phyloP scores from a whole-genome alignment of 2,329 filamentous ascomycete genomes.

The Coniochaeta sp. region DNA sequence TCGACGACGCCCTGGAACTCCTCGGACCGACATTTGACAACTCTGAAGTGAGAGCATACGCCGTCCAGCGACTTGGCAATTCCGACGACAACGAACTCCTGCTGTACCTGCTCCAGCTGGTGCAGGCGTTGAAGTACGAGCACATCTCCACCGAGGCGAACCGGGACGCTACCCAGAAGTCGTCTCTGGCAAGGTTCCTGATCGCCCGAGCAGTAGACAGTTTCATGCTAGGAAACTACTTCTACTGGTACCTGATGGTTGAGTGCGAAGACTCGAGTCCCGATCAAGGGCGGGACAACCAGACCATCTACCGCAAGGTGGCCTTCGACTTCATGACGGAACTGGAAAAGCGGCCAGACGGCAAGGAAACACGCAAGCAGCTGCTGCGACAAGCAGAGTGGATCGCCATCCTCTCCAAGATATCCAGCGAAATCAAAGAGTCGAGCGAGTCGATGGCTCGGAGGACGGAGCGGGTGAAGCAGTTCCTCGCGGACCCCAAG shows the following conservation, averaged over 20 bases:
- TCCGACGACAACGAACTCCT: slow-evolving; percentile 88
- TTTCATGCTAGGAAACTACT: slow-evolving; percentile 85
- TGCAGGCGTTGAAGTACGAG: slow-evolving; percentile 94
- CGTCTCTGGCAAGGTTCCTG: slow-evolving; percentile 81
- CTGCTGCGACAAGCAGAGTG: slow-evolving; percentile 85
- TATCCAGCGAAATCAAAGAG: slow-evolving; percentile 80
- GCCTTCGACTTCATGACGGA: slow-evolving; percentile 95
- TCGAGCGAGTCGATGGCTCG: slow-evolving; percentile 69
- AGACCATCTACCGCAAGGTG: slow-evolving; percentile 83
- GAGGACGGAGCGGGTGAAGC: slow-evolving; percentile 80
- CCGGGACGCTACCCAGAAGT: slow-evolving; percentile 61
- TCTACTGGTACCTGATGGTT: slow-evolving; percentile 98
- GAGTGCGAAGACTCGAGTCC: slow-evolving; percentile 83
- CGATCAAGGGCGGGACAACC: slow-evolving; percentile 66
- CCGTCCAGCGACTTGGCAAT: slow-evolving; percentile 84
- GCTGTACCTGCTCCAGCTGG: slow-evolving; percentile 85
- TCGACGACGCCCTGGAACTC: slow-evolving; percentile 91
- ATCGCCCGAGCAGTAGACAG: slow-evolving; percentile 83
- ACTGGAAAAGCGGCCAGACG: slow-evolving; percentile 60
- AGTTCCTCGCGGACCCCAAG: slow-evolving; percentile 77
- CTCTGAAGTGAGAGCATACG: slow-evolving; percentile 79
- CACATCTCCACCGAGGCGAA: slow-evolving; percentile 57
- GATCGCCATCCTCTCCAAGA: slow-evolving; percentile 76
- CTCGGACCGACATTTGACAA: slow-evolving; percentile 91
- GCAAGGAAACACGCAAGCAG: slow-evolving; percentile 65